phyloP scores from a whole-genome alignment of 2,329 filamentous ascomycete genomes.

The Fusarium sp. region DNA sequence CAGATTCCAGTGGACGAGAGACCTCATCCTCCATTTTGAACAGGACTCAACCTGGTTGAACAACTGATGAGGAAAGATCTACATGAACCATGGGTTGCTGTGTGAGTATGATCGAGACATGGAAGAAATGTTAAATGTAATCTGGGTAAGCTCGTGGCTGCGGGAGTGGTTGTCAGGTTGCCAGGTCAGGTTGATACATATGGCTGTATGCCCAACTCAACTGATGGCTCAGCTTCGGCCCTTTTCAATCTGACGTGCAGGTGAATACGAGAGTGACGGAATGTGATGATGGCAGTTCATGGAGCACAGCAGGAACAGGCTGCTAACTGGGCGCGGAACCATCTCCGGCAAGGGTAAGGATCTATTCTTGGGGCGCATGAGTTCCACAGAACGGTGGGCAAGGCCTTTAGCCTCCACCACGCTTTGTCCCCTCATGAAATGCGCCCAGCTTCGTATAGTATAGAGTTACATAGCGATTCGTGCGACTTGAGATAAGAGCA shows the following conservation, averaged over 20 bases:
- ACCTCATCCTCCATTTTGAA: background rate
- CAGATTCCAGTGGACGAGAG: background rate
- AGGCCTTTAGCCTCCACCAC: fast-evolving
- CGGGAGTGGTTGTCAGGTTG: too few relatives aligned
- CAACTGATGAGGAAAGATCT: background rate
- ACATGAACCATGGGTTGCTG: too few relatives aligned
- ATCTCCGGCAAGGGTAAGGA: too few relatives aligned
- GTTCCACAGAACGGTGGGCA: background rate
- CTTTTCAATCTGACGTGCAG: background rate
- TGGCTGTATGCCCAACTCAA: background rate
- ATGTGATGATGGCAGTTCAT: background rate
- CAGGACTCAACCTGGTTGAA: background rate
- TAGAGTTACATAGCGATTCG: background rate
- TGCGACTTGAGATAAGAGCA: background rate
- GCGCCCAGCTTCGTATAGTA: too few relatives aligned
- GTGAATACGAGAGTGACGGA: background rate
- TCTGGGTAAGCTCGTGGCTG: background rate
- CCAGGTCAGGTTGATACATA: background rate
- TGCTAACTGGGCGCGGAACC: background rate
- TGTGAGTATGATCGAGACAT: fast-evolving
- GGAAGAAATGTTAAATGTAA: background rate
- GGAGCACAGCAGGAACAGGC: background rate
- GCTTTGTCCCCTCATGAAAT: fast-evolving
- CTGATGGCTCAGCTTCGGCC: too few relatives aligned
- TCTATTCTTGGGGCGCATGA: background rate